phyloP scores from a whole-genome alignment of 2,329 filamentous ascomycete species.

The Verticillium nonalfalfae region DNA sequence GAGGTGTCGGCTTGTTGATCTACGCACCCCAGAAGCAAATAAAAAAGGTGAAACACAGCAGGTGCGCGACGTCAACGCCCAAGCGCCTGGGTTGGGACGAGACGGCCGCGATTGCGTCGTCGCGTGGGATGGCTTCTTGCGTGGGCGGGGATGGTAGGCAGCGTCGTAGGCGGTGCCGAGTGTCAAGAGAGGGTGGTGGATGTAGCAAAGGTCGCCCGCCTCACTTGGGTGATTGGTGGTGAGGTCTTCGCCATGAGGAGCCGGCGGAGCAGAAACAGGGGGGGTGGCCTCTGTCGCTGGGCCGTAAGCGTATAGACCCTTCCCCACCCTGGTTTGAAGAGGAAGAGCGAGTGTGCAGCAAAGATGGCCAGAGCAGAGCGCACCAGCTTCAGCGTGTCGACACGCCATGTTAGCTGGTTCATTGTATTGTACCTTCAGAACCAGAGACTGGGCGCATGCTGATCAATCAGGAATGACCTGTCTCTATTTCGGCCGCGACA shows the following conservation, averaged over 20 bases:
- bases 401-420: neutral
- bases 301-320: neutral
- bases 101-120: neutral
- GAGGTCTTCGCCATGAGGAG: neutral
- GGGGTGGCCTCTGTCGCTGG: neutral
- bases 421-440: neutral
- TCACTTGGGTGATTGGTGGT: conserved; percentile 11
- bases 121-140: neutral
- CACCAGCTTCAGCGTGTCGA: neutral
- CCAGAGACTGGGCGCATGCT: neutral
- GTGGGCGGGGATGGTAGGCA: neutral
- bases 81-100: neutral
- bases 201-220: conserved; percentile 4
- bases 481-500: neutral
- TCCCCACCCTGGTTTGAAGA: neutral
- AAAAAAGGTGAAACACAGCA: neutral
- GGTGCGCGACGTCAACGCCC: neutral
- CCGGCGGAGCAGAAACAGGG: neutral
- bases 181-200: neutral
- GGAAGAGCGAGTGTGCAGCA: neutral
- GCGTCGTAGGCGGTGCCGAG: neutral
- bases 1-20: neutral
- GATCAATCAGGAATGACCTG: neutral
- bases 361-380: neutral
- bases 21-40: neutral